Percentiles rank a stretch among this genome's conserved stretches.
phyloP scores from a whole-genome alignment of 192 early-diverging fungal genomes.

The Coemansia sp. region DNA sequence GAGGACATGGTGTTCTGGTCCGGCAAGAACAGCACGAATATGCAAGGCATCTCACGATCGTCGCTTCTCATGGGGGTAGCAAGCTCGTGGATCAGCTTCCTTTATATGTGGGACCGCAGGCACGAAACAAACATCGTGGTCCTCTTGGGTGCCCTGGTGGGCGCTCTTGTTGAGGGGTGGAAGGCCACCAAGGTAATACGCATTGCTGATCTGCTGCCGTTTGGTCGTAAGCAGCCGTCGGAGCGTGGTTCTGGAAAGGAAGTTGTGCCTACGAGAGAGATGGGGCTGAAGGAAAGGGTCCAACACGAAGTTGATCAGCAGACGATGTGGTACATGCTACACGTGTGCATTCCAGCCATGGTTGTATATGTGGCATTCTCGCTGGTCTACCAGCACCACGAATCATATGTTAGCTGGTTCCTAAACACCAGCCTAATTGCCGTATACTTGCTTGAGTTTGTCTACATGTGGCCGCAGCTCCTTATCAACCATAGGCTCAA shows the following conservation, averaged over 20 bases:
- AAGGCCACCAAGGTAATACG: constrained; percentile 51
- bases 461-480: constrained; percentile 62
- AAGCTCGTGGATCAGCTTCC: constrained; percentile 50
- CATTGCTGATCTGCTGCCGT: constrained; percentile 17
- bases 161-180: constrained; percentile 57
- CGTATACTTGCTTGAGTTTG: constrained; percentile 61
- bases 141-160: constrained; percentile 43
- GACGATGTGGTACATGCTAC: constrained; percentile 53
- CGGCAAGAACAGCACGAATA: constrained; percentile 21
- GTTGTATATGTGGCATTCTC: constrained; percentile 54
- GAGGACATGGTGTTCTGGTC: constrained; percentile 60
- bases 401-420: constrained; percentile 56
- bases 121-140: constrained; percentile 57
- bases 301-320: constrained; percentile 55
- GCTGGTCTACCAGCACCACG: constrained; percentile 53
- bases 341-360: constrained; percentile 51
- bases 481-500: constrained; percentile 61
- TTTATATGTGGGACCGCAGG: constrained; percentile 57
- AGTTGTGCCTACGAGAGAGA: background rate
- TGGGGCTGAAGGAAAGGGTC: constrained; percentile 18
- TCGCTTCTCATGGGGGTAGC: constrained; percentile 55
- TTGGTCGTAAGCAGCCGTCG: background rate
- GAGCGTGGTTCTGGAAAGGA: background rate
- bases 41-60: constrained; percentile 54
- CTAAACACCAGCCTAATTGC: constrained; percentile 54